Evolutionary conservation across 2,329 filamentous ascomycete species (phyloP).

Genomic region (Alternaria tenuissima): DNA sequence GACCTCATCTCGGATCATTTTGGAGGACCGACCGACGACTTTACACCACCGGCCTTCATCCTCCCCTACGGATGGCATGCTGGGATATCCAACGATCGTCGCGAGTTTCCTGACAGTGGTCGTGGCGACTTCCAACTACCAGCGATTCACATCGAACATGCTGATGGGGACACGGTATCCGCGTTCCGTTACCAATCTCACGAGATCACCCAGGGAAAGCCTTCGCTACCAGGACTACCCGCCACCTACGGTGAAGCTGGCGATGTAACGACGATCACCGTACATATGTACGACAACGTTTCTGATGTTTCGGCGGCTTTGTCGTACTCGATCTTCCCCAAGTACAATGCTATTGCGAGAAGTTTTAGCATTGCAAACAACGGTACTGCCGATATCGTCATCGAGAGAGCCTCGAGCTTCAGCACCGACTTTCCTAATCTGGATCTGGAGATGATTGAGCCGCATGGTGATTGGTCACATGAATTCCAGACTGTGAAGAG

Average conservation of each 20-base stretch:
- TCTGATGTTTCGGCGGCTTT: constrained; percentile 66
- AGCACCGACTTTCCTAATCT: constrained; percentile 68
- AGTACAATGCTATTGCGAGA: constrained; percentile 67
- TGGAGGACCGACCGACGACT: constrained; percentile 64
- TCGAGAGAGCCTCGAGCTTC: constrained; percentile 67
- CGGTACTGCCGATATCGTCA: constrained; percentile 60
- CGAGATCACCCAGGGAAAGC: constrained; percentile 65
- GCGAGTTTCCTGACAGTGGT: constrained; percentile 71
- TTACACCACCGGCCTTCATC: constrained; percentile 55
- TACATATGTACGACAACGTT: constrained; percentile 67
- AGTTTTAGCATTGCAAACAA: constrained; percentile 70
- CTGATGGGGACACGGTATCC: constrained; percentile 66
- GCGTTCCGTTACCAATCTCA: constrained; percentile 67
- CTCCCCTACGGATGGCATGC: constrained; percentile 63
- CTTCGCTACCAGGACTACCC: constrained; percentile 63
- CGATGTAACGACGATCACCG: constrained; percentile 66
- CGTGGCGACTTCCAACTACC: constrained; percentile 70
- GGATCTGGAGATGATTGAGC: constrained; percentile 69
- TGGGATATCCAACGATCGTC: constrained; percentile 60
- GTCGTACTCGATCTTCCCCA: constrained; percentile 70
- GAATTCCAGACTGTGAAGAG: constrained; percentile 65
- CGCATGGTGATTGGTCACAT: constrained; percentile 69
- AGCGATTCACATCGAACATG: constrained; percentile 67
- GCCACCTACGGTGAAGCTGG: constrained; percentile 65
- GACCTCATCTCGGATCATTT: constrained; percentile 70